Percentiles rank a stretch among this genome's conserved stretches.
Conservation (phyloP, 768 basidiomycete genomes). For the Lentinus tigrinus region DNA sequence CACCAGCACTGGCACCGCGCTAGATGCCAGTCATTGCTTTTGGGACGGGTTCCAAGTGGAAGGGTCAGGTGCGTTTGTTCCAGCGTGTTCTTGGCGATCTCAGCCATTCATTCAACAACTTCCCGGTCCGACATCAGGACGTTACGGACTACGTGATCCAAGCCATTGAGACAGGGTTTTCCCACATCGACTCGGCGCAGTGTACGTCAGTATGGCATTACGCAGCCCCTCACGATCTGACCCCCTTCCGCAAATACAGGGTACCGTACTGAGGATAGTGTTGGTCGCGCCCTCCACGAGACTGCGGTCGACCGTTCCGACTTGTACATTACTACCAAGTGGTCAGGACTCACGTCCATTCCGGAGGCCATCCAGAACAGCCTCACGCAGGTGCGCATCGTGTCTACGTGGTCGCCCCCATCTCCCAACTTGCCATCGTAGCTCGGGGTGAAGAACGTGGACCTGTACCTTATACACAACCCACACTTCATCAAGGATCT, state of each 20-base stretch:
- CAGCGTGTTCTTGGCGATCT: neutral
- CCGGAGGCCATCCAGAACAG: conserved; percentile 45
- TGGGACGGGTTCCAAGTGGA: conserved; percentile 53
- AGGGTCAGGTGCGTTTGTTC: conserved; percentile 21
- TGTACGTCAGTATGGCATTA: conserved; percentile 24
- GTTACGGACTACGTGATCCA: conserved; percentile 53
- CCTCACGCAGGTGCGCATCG: conserved; percentile 44
- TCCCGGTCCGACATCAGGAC: conserved; percentile 31
- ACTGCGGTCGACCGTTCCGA: conserved; percentile 35
- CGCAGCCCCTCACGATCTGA: neutral
- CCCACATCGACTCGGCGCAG: conserved; percentile 64
- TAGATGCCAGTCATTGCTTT: conserved; percentile 65
- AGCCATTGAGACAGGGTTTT: conserved; percentile 60
- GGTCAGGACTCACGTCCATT: conserved; percentile 36
- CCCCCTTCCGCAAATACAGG: conserved; percentile 14
- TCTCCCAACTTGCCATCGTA: conserved; percentile 24
- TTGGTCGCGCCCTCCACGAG: conserved; percentile 37
- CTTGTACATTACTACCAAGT: conserved; percentile 48
- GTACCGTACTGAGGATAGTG: conserved; percentile 38
- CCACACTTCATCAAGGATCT: conserved; percentile 35
- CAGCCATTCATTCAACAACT: neutral
- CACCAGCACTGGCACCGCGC: neutral
- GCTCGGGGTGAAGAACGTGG: conserved; percentile 61
- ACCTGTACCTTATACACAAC: conserved; percentile 69
- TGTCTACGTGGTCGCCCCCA: too few species aligned